Base-by-base conservation (phyloP, 495 filamentous ascomycete genomes). In the Letharia columbiana region DNA sequence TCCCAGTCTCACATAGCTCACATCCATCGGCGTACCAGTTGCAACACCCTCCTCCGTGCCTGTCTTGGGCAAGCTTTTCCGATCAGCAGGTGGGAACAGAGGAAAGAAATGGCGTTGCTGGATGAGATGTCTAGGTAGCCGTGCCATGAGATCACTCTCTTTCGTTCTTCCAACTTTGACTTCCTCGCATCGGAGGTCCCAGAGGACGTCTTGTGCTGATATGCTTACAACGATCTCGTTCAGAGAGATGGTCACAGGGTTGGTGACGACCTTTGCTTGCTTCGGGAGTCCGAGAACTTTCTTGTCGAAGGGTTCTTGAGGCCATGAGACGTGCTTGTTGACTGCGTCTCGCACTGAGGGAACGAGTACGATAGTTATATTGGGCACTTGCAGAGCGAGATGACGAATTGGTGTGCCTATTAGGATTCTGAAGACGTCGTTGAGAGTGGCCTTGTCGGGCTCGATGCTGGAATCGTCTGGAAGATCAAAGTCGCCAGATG, bases 61-160 rank as follows among this genome's bases (percentile, higher is more conserved):
- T 39, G 78, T 82, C 73, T 86, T 89, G 5, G 88, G 88, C 66
- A 93, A 73, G 61, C 77, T 81, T 63, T 82, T 79, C 54, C 91
- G 81, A 49, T 85, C 84, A 35, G 82, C 79, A 1, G 92, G 87
- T 40, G 94, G 94, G 69, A 90, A 97, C 17, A 98, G 73, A 17
- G 94, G 94, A 72, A 89, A 91, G 75, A 90, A 96, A 75, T 93
- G 90, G 4, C 91, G 80, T 76, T 98, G 94, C 73, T 92, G 87
- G 64, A 98, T 82, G 40, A 98, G 74, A 69, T 91, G 86, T 54
- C 84, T 83, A 6, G 87, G 82, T 23, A 89, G 72, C 39, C 94
- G 75, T 8, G 86, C 84, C 47, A 95, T 79, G 31, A 89, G 61
- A 67, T 86, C 83, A 4, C 78, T 74, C 52, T 87, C 82, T 11